A percentile compares a stretch with the other conserved stretches of the same genome.
These are phyloP conservation scores for Boletus reticulatus DNA, from an alignment of 768 basidiomycete species.

Conservation along the genomic window DNA sequence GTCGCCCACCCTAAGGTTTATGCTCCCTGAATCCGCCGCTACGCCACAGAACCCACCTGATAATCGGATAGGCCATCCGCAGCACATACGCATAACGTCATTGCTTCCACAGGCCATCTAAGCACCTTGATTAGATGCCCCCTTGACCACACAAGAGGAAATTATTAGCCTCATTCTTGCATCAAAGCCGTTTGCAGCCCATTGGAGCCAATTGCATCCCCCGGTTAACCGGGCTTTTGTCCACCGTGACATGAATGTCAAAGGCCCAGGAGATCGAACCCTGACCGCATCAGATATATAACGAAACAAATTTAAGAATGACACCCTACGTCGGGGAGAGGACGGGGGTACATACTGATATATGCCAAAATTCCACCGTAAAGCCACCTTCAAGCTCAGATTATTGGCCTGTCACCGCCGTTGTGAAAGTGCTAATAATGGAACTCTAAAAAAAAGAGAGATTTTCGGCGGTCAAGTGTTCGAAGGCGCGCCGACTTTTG, in stretches of 20 bases:
- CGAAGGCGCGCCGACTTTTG: neutral
- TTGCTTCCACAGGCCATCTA: neutral
- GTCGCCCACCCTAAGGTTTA: neutral
- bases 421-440: neutral
- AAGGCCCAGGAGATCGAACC: neutral
- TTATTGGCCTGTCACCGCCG: neutral
- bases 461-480: neutral
- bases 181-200: neutral
- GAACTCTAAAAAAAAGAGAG: conserved; percentile 10
- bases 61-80: conserved; percentile 1
- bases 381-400: conserved; percentile 3
- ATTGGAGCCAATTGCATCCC: neutral
- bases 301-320: neutral
- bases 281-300: neutral
- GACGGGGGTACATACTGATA: neutral
- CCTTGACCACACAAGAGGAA: neutral
- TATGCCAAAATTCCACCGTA: neutral
- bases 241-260: neutral
- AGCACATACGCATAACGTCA: neutral
- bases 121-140: neutral
- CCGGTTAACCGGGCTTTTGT: neutral
- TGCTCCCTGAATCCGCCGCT: conserved; percentile 4
- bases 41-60: conserved; percentile 22
- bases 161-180: neutral
- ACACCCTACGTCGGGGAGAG: neutral